phyloP scores from a whole-genome alignment of 345 rosid genomes.

The Isatis tinctoria region DNA sequence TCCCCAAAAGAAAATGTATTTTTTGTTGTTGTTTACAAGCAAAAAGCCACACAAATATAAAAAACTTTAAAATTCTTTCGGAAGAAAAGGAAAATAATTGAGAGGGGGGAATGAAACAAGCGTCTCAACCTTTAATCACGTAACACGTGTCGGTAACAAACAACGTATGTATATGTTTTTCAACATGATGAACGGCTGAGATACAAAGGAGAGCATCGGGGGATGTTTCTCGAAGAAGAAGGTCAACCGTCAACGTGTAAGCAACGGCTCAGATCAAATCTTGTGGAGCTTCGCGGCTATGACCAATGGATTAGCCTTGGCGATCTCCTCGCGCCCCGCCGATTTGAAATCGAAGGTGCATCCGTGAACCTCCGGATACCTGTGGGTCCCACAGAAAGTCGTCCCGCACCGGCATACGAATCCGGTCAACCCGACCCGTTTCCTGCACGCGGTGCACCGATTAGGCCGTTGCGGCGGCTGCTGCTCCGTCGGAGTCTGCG shows the following conservation, averaged over 20 bases:
- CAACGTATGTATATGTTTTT: not conserved
- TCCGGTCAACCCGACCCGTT: constrained; percentile 50
- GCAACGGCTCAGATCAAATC: constrained; percentile 35
- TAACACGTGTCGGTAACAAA: constrained; percentile 20
- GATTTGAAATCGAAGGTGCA: constrained; percentile 50
- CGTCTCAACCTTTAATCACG: constrained; percentile 9
- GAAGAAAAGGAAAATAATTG: constrained; percentile 16
- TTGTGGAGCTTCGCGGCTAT: constrained; percentile 45
- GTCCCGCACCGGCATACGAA: constrained; percentile 46
- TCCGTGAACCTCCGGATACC: constrained; percentile 52
- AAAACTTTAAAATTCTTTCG: not conserved
- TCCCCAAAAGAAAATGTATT: not conserved
- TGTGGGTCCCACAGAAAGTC: constrained; percentile 46
- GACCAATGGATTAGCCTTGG: constrained; percentile 47
- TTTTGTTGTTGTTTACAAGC: not conserved
- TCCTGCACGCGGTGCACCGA: constrained; percentile 46
- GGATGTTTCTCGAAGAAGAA: not conserved
- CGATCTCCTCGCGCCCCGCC: constrained; percentile 50
- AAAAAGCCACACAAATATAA: constrained; percentile 17
- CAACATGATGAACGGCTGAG: constrained; percentile 28
- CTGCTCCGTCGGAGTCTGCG: not conserved
- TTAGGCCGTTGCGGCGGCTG: constrained; percentile 32
- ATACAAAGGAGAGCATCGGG: not conserved
- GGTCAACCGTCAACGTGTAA: constrained; percentile 21
- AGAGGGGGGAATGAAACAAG: constrained; percentile 15